These are phyloP conservation scores for Fusarium sp. DNA, from an alignment of 2,329 filamentous ascomycete genomes.

Conservation along the genomic window DNA sequence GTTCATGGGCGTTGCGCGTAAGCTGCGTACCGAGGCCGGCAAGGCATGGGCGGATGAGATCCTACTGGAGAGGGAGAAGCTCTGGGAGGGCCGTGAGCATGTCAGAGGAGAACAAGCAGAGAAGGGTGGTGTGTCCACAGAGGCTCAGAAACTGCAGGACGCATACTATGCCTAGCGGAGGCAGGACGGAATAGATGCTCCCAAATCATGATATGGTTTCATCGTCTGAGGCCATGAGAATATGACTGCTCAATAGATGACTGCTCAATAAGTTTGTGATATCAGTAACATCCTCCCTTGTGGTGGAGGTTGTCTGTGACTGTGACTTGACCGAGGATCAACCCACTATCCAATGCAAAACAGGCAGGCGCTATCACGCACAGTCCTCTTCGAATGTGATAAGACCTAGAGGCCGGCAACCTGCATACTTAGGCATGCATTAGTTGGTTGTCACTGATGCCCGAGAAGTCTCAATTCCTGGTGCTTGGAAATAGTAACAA, in stretches of 20 bases:
- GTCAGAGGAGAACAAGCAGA: conserved; percentile 59
- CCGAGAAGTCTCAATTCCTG: not conserved
- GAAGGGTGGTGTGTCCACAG: conserved; percentile 52
- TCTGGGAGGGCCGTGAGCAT: conserved; percentile 71
- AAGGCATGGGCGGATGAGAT: conserved; percentile 83
- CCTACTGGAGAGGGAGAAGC: conserved; percentile 77
- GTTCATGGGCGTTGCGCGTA: conserved; percentile 82
- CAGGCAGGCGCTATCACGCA: not conserved
- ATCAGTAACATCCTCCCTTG: not conserved
- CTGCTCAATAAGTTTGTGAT: not conserved
- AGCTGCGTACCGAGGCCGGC: conserved; percentile 81
- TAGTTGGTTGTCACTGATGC: not conserved
- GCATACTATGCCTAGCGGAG: conserved; percentile 29
- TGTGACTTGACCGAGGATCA: not conserved
- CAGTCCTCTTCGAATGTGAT: not conserved
- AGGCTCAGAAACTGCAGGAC: conserved; percentile 34
- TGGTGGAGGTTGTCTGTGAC: not conserved
- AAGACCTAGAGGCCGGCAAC: not conserved
- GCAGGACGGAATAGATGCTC: not conserved
- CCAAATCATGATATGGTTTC: not conserved
- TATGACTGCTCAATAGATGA: not conserved
- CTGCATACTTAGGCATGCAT: not conserved
- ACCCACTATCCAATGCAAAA: not conserved
- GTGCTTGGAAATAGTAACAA: not conserved
- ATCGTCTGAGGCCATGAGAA: not conserved